phyloP scores from a whole-genome alignment of 306 rosid species.

The Spatholobus suberectus region DNA sequence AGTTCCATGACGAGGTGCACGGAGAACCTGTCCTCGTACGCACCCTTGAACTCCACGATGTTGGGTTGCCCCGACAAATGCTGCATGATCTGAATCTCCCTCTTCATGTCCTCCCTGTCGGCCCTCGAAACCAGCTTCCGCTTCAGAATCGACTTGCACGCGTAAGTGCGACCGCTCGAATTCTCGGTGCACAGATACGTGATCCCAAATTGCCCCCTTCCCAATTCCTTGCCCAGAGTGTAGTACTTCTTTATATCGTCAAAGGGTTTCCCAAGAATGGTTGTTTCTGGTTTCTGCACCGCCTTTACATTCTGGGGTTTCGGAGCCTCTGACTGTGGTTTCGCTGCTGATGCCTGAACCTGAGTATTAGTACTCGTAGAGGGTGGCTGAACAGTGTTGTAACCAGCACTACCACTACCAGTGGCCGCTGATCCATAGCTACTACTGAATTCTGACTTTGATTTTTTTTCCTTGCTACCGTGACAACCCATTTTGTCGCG shows the following conservation, averaged over 20 bases:
- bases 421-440: slow-evolving; percentile 23
- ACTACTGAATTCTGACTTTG: slow-evolving; percentile 28
- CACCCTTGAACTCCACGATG: slow-evolving; percentile 81
- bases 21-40: slow-evolving; percentile 77
- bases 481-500: slow-evolving; percentile 82
- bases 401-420: background rate
- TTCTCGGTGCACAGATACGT: slow-evolving; percentile 82
- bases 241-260: slow-evolving; percentile 70
- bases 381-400: slow-evolving; percentile 41
- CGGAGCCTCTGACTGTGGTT: background rate
- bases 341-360: slow-evolving; percentile 12
- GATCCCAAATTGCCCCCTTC: slow-evolving; percentile 91
- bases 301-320: slow-evolving; percentile 27
- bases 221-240: slow-evolving; percentile 79
- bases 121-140: slow-evolving; percentile 69
- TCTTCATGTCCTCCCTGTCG: slow-evolving; percentile 78
- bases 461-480: slow-evolving; percentile 57
- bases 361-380: slow-evolving; percentile 14
- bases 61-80: slow-evolving; percentile 91
- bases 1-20: slow-evolving; percentile 94
- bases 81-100: slow-evolving; percentile 91
- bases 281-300: slow-evolving; percentile 47
- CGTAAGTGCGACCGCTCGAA: slow-evolving; percentile 61
- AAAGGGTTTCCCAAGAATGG: slow-evolving; percentile 72
- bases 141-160: slow-evolving; percentile 90